These are phyloP conservation scores for Artemisia annua DNA, from an alignment of 129 eudicot species.

Conservation along the genomic window DNA sequence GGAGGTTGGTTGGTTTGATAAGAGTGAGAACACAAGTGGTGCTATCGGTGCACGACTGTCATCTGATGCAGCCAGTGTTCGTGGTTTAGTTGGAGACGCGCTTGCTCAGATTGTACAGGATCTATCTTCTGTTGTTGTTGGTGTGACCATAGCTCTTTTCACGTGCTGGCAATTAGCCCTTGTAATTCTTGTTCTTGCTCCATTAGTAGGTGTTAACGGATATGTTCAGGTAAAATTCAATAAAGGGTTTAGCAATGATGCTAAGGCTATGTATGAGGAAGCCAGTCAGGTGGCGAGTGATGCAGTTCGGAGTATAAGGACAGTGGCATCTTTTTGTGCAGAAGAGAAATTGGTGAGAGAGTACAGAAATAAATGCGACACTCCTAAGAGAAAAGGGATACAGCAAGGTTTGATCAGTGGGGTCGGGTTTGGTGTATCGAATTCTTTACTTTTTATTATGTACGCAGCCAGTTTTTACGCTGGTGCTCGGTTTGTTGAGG, in stretches of 20 bases:
- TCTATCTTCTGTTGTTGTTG: constrained; percentile 48
- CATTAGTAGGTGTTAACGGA: constrained; percentile 61
- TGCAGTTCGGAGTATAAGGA: constrained; percentile 89
- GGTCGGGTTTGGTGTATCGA: constrained; percentile 68
- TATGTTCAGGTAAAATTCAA: constrained; percentile 65
- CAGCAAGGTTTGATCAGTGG: constrained; percentile 75
- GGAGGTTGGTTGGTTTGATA: constrained; percentile 94
- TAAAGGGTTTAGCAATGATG: constrained; percentile 89
- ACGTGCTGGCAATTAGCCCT: constrained; percentile 87
- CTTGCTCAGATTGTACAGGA: constrained; percentile 79
- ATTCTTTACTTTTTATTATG: constrained; percentile 51
- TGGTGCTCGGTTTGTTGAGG: constrained; percentile 68
- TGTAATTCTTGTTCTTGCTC: constrained; percentile 63
- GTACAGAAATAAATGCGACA: constrained; percentile 65
- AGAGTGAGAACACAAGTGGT: constrained; percentile 78
- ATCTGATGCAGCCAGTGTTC: constrained; percentile 77
- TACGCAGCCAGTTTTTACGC: constrained; percentile 72
- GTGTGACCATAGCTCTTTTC: constrained; percentile 62
- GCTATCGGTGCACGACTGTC: constrained; percentile 85
- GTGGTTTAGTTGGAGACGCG: constrained; percentile 81
- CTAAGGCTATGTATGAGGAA: constrained; percentile 81
- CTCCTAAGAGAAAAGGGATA: constrained; percentile 62
- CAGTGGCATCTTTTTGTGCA: constrained; percentile 86
- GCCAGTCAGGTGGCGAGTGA: constrained; percentile 90
- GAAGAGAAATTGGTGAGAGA: constrained; percentile 69